Conservation (phyloP, 2,329 filamentous ascomycete species). For the Rhytidhysteron rufulum region DNA sequence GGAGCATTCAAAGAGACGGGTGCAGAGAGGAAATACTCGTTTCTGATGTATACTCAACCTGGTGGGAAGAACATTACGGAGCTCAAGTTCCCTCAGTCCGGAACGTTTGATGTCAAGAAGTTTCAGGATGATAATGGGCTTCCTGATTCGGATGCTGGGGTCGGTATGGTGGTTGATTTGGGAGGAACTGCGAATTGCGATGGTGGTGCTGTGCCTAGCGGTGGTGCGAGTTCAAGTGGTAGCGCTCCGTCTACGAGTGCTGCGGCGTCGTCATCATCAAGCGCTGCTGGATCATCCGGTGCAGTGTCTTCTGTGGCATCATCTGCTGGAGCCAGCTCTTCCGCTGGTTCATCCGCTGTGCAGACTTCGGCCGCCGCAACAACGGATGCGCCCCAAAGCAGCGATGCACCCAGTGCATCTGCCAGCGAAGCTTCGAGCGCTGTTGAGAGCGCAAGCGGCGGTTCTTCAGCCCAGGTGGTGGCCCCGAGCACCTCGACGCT, state of each 20-base stretch:
- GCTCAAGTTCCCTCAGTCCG: conserved; percentile 23
- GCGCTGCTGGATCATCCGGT: not conserved
- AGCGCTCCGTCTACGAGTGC: not conserved
- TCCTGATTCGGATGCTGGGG: conserved; percentile 21
- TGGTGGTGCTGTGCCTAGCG: not conserved
- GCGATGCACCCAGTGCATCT: not conserved
- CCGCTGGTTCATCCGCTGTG: not conserved
- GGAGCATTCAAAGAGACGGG: conserved; percentile 28
- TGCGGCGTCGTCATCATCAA: not conserved
- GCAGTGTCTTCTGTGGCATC: not conserved
- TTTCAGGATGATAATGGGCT: conserved; percentile 30
- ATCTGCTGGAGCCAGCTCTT: not conserved
- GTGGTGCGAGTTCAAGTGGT: not conserved
- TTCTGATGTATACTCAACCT: conserved; percentile 30
- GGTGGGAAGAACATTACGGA: conserved; percentile 14
- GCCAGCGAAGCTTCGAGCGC: conserved; percentile 1
- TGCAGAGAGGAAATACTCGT: conserved; percentile 27
- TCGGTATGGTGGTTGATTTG: conserved; percentile 32
- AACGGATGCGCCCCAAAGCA: not conserved
- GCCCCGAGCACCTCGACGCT: conserved; percentile 5
- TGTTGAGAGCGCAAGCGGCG: not conserved
- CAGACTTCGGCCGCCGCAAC: not conserved
- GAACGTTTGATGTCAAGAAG: conserved; percentile 22
- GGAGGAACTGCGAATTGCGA: conserved; percentile 13
- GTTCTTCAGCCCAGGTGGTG: conserved; percentile 1